Percentiles rank a stretch among this genome's conserved stretches.
Evolutionary conservation across 306 rosid species (phyloP).

Genomic region (Aeschynomene evenia): DNA sequence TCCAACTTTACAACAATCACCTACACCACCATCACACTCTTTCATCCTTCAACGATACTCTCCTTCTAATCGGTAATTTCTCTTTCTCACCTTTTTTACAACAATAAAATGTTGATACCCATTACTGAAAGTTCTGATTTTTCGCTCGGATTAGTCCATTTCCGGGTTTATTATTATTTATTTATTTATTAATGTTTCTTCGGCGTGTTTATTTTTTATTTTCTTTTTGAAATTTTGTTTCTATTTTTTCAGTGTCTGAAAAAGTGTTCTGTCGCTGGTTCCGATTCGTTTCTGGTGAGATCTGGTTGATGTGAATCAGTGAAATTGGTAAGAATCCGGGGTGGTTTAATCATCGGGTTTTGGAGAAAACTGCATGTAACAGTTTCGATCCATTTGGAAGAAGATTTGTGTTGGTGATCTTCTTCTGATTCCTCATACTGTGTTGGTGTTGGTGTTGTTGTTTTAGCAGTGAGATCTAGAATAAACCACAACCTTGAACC

Average conservation of each 20-base stretch:
- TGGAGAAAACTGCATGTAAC: conserved; percentile 3
- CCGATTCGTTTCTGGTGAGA: conserved; percentile 8
- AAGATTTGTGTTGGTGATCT: conserved; percentile 26
- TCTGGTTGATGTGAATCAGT: conserved; percentile 30
- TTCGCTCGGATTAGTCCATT: neutral
- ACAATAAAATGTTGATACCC: neutral
- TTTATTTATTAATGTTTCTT: neutral
- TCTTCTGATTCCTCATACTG: conserved; percentile 18
- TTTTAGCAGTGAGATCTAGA: conserved; percentile 36
- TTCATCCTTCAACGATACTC: neutral
- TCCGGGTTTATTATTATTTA: neutral
- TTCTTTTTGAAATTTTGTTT: neutral
- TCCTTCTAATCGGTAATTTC: conserved; percentile 34
- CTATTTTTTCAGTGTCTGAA: conserved; percentile 16
- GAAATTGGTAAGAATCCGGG: conserved; percentile 3
- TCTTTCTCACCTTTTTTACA: neutral
- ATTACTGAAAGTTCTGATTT: neutral
- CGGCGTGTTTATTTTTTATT: neutral
- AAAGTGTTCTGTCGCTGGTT: neutral
- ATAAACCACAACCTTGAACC: neutral
- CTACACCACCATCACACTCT: neutral
- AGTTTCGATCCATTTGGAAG: conserved; percentile 27
- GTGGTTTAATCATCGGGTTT: conserved; percentile 8
- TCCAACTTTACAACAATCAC: neutral
- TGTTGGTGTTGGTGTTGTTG: neutral